Conservation (phyloP, 768 basidiomycete genomes). For the Pulveroboletus sp. region DNA sequence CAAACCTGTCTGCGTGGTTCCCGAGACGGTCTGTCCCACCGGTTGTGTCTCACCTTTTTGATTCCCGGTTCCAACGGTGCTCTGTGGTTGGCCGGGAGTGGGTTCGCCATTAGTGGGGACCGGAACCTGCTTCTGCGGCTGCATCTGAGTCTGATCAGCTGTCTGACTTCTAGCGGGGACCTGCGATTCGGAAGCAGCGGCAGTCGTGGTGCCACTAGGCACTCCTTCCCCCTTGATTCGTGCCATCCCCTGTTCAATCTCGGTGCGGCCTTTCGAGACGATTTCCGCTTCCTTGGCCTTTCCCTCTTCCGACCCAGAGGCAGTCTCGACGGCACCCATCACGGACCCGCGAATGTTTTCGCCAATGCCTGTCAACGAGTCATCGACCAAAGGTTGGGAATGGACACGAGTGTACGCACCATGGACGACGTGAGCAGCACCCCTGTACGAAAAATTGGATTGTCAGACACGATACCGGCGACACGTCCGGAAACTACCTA, state of each 20-base stretch:
- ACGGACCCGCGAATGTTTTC: constrained; percentile 45
- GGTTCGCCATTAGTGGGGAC: too few relatives aligned
- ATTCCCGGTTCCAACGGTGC: neutral
- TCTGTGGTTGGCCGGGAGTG: neutral
- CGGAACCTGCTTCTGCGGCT: too few relatives aligned
- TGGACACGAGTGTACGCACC: constrained; percentile 20
- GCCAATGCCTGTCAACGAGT: constrained; percentile 35
- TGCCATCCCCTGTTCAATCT: constrained; percentile 40
- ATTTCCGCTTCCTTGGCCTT: constrained; percentile 36
- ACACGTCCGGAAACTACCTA: neutral
- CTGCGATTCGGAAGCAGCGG: neutral
- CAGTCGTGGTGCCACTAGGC: neutral
- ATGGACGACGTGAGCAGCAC: constrained; percentile 36
- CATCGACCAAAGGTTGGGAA: neutral
- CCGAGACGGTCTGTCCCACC: neutral
- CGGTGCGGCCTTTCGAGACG: constrained; percentile 35
- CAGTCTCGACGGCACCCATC: constrained; percentile 38
- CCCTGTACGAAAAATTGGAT: constrained; percentile 22
- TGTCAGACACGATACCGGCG: neutral
- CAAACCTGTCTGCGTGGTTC: constrained; percentile 1
- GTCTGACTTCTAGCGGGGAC: neutral
- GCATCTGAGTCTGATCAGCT: neutral
- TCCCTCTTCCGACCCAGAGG: constrained; percentile 23
- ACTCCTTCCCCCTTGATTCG: constrained; percentile 18
- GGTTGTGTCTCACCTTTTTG: neutral